These are phyloP conservation scores for Fusarium scirpi DNA, from an alignment of 2,329 filamentous ascomycete species.

Conservation along the genomic window DNA sequence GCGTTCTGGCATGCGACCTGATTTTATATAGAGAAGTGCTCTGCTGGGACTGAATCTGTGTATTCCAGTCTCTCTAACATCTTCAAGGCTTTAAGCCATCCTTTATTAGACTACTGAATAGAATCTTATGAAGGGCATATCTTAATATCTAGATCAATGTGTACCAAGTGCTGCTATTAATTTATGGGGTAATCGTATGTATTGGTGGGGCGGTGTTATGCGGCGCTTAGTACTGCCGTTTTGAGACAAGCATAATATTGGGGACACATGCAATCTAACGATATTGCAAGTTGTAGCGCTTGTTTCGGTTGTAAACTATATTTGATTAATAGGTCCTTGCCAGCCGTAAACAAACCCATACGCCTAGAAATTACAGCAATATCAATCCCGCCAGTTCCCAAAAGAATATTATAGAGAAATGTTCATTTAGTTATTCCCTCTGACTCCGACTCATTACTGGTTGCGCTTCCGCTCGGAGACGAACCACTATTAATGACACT, in stretches of 20 bases:
- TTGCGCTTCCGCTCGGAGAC: neutral
- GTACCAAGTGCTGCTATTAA: neutral
- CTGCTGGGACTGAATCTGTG: neutral
- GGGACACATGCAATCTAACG: neutral
- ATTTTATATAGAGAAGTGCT: neutral
- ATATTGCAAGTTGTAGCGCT: neutral
- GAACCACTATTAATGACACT: neutral
- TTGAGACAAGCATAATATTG: neutral
- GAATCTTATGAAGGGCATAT: neutral
- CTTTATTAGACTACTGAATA: neutral
- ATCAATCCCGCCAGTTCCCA: accelerated
- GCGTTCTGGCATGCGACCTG: neutral
- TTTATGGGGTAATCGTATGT: neutral
- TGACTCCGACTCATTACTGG: neutral
- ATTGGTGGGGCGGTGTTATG: neutral
- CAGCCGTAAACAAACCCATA: neutral
- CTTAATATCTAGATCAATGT: neutral
- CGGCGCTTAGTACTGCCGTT: neutral
- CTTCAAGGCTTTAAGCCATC: neutral
- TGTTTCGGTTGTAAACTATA: neutral
- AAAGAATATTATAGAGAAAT: neutral
- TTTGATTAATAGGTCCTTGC: neutral
- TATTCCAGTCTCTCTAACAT: neutral
- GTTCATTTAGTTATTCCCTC: neutral
- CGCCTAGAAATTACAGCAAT: too few species aligned